Base-by-base conservation (phyloP, 1,139 yeast genomes). In the Wickerhamomyces sp. region DNA sequence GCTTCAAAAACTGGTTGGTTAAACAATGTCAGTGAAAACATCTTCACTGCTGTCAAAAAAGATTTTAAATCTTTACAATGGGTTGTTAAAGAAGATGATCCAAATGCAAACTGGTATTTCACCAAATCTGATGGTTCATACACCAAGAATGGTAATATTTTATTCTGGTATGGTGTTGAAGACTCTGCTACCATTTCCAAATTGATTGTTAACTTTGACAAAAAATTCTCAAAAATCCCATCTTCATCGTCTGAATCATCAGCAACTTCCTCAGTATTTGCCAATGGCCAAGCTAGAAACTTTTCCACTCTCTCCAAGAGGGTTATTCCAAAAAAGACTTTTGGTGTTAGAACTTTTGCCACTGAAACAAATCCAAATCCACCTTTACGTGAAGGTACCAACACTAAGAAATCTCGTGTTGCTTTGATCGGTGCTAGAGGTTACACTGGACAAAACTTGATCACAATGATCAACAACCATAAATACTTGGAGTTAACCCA, bases 341-440 rank as follows among this genome's bases (percentile, higher is more conserved):
- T 58, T n/a, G 64, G 65, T 44, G 64, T 62, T 42, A 55, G 61
- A 54, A 53, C 58, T 41, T 67, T 63, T 54, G 61, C 69, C 38
- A 59, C 65, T 42, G 65, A 60, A 46, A 66, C 84, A 37, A 79
- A 83, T 63, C 93, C 95, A 45, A 85, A 84, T 62, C 89, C 91
- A 11, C 93, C 94, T 23, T 56, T 78, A 39, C 72, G 72, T 49
- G 72, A 75, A 46, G 94, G 89, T 34, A 65, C 78, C 40, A 86
- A 82, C 68, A 72, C 74, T 39, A 65, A 71, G 43, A 78, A 78
- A 49, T 72, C 88, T 36, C 81, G 65, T 49, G 91, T 94, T 42
- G 99, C 97, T 1, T 77, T 93, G 58, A 91, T 93, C 62, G 99
- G 99, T 58, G 99, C 99, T 37, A 84, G 99, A 70, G 99, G 99